A percentile compares a stretch with the other conserved stretches of the same genome.
Evolutionary conservation across 208 protist genomes (phyloP).

Genomic region (Herpetomonas samuelpessoai): DNA sequence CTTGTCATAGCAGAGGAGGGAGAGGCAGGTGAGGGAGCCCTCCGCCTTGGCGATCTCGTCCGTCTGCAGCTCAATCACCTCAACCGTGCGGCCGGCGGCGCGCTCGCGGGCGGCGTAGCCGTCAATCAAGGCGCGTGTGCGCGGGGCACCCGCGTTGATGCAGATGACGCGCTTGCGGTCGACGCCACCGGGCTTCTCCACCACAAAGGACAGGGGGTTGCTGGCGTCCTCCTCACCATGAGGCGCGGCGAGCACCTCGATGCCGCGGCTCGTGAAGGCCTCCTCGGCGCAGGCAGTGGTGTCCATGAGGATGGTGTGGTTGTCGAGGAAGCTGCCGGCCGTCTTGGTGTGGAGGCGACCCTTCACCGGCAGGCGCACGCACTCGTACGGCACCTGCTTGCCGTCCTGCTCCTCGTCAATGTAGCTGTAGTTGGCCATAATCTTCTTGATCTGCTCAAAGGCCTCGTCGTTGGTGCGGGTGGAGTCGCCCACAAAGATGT

Average conservation of each 20-base stretch:
- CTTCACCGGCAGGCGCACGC: constrained; percentile 12
- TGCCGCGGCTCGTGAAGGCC: constrained; percentile 8
- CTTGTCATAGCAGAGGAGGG: constrained; percentile 15
- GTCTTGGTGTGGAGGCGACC: constrained; percentile 15
- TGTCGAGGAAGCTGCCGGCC: constrained; percentile 2
- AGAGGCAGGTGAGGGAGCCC: constrained; percentile 17
- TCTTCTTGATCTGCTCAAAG: constrained; percentile 18
- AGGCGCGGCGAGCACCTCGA: constrained; percentile 8
- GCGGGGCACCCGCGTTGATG: constrained; percentile 5
- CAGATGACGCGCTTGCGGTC: constrained; percentile 7
- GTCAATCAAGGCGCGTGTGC: background rate
- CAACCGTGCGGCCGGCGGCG: constrained; percentile 1
- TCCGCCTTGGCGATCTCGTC: constrained; percentile 20
- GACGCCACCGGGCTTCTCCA: constrained; percentile 3
- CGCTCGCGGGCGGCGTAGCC: background rate
- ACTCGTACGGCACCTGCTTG: constrained; percentile 9
- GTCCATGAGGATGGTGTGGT: constrained; percentile 11
- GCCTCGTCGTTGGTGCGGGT: constrained; percentile 15
- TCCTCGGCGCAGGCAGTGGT: constrained; percentile 1
- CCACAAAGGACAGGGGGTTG: constrained; percentile 13
- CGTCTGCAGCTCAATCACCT: constrained; percentile 5
- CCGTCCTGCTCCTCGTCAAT: constrained; percentile 9
- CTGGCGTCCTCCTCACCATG: constrained; percentile 8
- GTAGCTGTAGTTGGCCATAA: constrained; percentile 2
- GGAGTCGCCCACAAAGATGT: constrained; percentile 16